Evolutionary conservation across 768 basidiomycete species (phyloP).

Genomic region (Artomyces pyxidatus): DNA sequence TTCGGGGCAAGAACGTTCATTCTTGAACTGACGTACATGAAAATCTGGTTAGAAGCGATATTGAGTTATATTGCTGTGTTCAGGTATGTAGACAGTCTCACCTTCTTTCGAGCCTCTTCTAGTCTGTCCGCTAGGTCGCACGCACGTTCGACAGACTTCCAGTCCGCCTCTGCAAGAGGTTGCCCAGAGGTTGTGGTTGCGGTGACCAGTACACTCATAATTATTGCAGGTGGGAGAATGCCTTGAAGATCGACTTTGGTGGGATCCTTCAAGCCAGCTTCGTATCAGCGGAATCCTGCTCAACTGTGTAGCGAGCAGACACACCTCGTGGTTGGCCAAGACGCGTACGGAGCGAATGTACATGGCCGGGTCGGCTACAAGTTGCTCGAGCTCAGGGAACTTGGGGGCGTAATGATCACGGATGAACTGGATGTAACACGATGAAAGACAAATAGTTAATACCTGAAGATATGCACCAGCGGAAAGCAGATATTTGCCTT

Average conservation of each 20-base stretch:
- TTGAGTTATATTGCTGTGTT: neutral
- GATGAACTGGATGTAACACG: slow-evolving; percentile 65
- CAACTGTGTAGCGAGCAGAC: slow-evolving; percentile 11
- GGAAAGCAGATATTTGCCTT: slow-evolving; percentile 47
- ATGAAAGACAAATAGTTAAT: slow-evolving; percentile 16
- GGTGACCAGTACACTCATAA: slow-evolving; percentile 94
- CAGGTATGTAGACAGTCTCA: slow-evolving; percentile 19
- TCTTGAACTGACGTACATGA: slow-evolving; percentile 98
- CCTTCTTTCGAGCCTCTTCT: slow-evolving; percentile 86
- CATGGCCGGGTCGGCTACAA: slow-evolving; percentile 85
- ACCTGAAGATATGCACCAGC: slow-evolving; percentile 4
- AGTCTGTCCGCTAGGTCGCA: slow-evolving; percentile 85
- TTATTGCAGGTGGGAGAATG: slow-evolving; percentile 78
- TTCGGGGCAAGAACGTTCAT: slow-evolving; percentile 99
- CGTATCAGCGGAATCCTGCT: neutral
- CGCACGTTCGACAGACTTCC: slow-evolving; percentile 76
- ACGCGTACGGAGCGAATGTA: slow-evolving; percentile 88
- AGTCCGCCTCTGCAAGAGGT: slow-evolving; percentile 57
- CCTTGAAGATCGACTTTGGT: slow-evolving; percentile 79
- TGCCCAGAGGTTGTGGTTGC: slow-evolving; percentile 87
- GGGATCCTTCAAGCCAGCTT: slow-evolving; percentile 48
- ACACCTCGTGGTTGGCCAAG: slow-evolving; percentile 75
- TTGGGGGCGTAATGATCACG: slow-evolving; percentile 93
- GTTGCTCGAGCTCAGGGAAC: slow-evolving; percentile 95
- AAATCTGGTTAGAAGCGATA: slow-evolving; percentile 65